Conservation (phyloP, 2,329 filamentous ascomycete genomes). For the Trichophaea hybrida region DNA sequence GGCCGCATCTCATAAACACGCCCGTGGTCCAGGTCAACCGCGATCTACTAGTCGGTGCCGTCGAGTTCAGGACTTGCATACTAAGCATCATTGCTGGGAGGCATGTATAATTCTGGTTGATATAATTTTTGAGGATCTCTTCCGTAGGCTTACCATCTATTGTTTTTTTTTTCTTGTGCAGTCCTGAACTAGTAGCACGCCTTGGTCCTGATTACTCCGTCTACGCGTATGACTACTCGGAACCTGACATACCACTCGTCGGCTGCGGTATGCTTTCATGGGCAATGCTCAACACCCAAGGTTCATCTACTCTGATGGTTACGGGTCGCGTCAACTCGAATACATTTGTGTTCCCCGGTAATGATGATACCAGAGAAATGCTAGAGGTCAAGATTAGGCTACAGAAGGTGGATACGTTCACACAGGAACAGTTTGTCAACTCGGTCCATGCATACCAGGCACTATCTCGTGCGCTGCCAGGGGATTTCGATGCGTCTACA, state of each 20-base stretch:
- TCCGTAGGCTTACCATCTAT: neutral
- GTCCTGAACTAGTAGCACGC: slow-evolving; percentile 70
- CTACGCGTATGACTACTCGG: slow-evolving; percentile 92
- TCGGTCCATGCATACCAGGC: slow-evolving; percentile 24
- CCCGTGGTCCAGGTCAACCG: slow-evolving; percentile 73
- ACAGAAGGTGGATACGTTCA: slow-evolving; percentile 54
- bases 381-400: slow-evolving; percentile 86
- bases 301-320: slow-evolving; percentile 42
- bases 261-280: slow-evolving; percentile 91
- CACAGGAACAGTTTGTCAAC: slow-evolving; percentile 28
- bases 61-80: slow-evolving; percentile 76
- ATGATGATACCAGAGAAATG: slow-evolving; percentile 64
- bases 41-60: slow-evolving; percentile 63
- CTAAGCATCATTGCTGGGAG: slow-evolving; percentile 58
- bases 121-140: slow-evolving; percentile 2
- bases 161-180: slow-evolving; percentile 32
- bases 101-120: slow-evolving; percentile 31
- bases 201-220: slow-evolving; percentile 78
- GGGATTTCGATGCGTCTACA: slow-evolving; percentile 21
- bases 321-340: slow-evolving; percentile 86
- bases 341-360: slow-evolving; percentile 47
- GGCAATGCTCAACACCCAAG: slow-evolving; percentile 41
- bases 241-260: slow-evolving; percentile 81
- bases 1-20: slow-evolving; percentile 63
- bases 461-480: slow-evolving; percentile 21